These are phyloP conservation scores for Borealophlyctis nickersoniae DNA, from an alignment of 192 early-diverging fungal species.

Conservation along the genomic window DNA sequence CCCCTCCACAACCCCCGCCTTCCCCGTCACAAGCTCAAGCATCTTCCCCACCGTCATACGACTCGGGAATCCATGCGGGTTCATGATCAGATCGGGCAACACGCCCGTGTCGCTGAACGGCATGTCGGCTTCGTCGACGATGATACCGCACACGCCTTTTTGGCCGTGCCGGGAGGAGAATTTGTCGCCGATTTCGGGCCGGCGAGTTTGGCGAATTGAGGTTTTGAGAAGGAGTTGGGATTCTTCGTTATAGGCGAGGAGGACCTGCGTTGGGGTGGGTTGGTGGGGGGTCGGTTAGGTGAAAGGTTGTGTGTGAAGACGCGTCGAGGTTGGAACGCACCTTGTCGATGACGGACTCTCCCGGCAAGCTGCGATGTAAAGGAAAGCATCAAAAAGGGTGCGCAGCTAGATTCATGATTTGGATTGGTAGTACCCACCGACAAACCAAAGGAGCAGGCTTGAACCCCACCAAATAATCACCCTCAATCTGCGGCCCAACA, in stretches of 20 bases:
- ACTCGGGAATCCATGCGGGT: slow-evolving; percentile 98
- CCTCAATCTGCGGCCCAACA: slow-evolving; percentile 49
- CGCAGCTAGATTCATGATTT: too few species aligned
- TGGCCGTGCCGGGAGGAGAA: slow-evolving; percentile 98
- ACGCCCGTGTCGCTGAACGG: slow-evolving; percentile 96
- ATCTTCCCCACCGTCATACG: slow-evolving; percentile 99
- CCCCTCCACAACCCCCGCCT: slow-evolving; percentile 91
- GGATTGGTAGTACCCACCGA: too few species aligned
- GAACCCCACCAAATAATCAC: slow-evolving; percentile 16
- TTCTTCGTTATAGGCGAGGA: slow-evolving; percentile 66
- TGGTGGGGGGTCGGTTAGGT: too few species aligned
- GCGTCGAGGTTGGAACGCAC: too few species aligned
- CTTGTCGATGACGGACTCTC: slow-evolving; percentile 85
- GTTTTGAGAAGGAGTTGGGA: slow-evolving; percentile 85
- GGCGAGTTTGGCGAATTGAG: slow-evolving; percentile 88
- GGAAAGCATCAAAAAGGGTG: too few species aligned
- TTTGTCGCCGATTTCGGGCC: slow-evolving; percentile 96
- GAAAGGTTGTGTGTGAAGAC: too few species aligned
- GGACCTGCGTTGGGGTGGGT: slow-evolving; percentile 67
- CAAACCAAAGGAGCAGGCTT: too few species aligned
- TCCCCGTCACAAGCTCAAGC: slow-evolving; percentile 95
- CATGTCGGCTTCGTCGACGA: slow-evolving; percentile 95
- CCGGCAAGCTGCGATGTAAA: slow-evolving; percentile 88
- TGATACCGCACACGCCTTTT: slow-evolving; percentile 97
- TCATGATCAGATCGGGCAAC: slow-evolving; percentile 97